Base-by-base conservation (phyloP, 179 eudicot genomes). In the Silene vulgaris region DNA sequence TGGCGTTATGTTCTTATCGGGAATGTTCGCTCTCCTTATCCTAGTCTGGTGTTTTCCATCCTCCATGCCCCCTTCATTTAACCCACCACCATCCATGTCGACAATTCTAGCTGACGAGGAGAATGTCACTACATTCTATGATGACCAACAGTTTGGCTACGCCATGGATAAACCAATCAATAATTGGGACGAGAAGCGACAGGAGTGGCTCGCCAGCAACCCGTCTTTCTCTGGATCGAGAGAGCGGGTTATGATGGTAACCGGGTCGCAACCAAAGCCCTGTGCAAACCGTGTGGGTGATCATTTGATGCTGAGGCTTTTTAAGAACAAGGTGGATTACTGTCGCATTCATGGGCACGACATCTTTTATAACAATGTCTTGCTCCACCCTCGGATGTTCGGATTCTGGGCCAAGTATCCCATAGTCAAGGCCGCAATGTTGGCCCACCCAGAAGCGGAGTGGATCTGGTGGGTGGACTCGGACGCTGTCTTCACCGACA, bases 381-480 rank as follows among this genome's bases (percentile, higher is more conserved):
- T 84, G 65, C 74, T 87, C 61, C 75, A 85, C 74, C 86, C 85
- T 4, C 56, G 70, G 19, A 85, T 87, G 89, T 69, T 37, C 63
- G 57, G 71, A 9, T 82, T 8, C 40, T 85, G 89, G 88, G 85
- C 86, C 26, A 86, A 86, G 80, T 75, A 80, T 20, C 82, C 85
- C 14, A 67, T 61, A 35, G 75, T 85, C 35, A 70, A 74, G 71
- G 81, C 88, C 12, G 84, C 86, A 0, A 85, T 85, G 88, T 17
- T 82, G 72, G 84, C 86, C 75, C 87, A 85, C 62, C 87, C 85
- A 23, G 87, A 85, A 62, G 80, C 75, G 3, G 87, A 85, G 76
- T 85, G 88, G 88, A 80, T 85, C 40, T 82, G 83, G 80, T 82
- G 86, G 88, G 74, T 85, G 29, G 88, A 82, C 80, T 80, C 86